These are phyloP conservation scores for Penicillium bialowiezense DNA, from an alignment of 495 filamentous ascomycete species.

Conservation along the genomic window DNA sequence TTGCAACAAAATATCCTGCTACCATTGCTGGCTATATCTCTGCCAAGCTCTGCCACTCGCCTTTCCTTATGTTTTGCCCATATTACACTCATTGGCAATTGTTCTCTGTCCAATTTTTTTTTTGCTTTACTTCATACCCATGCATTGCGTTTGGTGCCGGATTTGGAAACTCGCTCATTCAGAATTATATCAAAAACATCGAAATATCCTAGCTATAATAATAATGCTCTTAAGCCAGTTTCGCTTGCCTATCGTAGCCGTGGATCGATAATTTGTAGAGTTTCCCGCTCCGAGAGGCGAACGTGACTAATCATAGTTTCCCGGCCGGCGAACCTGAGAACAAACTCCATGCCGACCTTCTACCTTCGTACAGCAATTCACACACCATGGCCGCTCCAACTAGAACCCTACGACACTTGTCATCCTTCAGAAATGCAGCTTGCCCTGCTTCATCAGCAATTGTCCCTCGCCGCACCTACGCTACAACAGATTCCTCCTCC, in stretches of 20 bases:
- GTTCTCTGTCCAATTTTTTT: neutral
- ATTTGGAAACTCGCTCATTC: neutral
- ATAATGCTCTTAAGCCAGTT: too few relatives aligned
- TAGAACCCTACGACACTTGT: conserved; percentile 35
- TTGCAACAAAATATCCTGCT: too few relatives aligned
- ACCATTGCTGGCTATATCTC: too few relatives aligned
- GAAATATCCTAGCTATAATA: conserved; percentile 19
- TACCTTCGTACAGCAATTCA: conserved; percentile 6
- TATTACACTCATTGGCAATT: neutral
- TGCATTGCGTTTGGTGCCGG: conserved; percentile 20
- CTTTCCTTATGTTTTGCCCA: neutral
- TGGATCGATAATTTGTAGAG: neutral
- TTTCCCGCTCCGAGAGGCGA: conserved; percentile 10
- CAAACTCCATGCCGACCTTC: conserved; percentile 9
- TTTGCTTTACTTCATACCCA: conserved; percentile 23
- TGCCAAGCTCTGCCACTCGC: neutral
- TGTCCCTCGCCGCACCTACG: conserved; percentile 32
- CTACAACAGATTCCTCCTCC: conserved; percentile 41
- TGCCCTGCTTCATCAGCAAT: conserved; percentile 12
- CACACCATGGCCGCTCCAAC: conserved; percentile 38
- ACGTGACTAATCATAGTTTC: conserved; percentile 18
- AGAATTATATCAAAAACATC: conserved; percentile 15
- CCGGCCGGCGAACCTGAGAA: conserved; percentile 15
- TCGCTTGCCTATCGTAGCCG: neutral
- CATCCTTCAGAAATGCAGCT: conserved; percentile 25